These are phyloP conservation scores for Yamagishiella unicocca DNA, from an alignment of 139 green algal genomes.

Conservation along the genomic window DNA sequence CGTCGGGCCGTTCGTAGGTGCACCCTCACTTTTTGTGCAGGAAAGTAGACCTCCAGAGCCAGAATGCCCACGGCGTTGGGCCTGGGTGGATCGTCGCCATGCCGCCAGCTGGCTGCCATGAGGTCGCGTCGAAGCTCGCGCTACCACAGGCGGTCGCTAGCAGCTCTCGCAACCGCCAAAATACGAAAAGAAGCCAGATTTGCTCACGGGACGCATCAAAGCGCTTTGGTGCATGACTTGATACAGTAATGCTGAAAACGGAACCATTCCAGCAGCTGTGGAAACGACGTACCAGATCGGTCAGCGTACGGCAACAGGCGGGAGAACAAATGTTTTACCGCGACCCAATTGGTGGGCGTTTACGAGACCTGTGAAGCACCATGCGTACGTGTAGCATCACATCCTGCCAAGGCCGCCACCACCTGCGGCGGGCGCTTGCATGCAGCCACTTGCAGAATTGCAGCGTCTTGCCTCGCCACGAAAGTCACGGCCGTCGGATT, in stretches of 20 bases:
- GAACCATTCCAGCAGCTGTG: too few species aligned
- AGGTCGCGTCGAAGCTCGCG: too few species aligned
- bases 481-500: background rate
- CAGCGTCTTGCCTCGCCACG: background rate
- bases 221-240: too few species aligned
- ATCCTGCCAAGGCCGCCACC: constrained; percentile 11
- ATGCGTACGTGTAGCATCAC: background rate
- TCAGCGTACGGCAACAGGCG: too few species aligned
- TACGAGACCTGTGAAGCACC: background rate
- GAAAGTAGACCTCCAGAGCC: constrained; percentile 83
- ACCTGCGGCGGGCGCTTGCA: background rate
- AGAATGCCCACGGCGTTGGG: constrained; percentile 55
- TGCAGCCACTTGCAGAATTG: constrained; percentile 13
- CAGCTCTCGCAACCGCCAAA: too few species aligned
- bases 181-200: too few species aligned
- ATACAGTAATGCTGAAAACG: too few species aligned
- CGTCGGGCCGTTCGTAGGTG: background rate
- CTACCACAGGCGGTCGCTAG: too few species aligned
- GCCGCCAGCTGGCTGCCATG: background rate
- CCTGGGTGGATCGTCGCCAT: background rate
- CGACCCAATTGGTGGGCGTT: too few species aligned
- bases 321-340: too few species aligned
- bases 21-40: constrained; percentile 54
- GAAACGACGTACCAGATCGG: too few species aligned
- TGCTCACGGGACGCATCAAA: too few species aligned